Conservation (phyloP, 2,329 filamentous ascomycete species). For the Fusarium sp. region DNA sequence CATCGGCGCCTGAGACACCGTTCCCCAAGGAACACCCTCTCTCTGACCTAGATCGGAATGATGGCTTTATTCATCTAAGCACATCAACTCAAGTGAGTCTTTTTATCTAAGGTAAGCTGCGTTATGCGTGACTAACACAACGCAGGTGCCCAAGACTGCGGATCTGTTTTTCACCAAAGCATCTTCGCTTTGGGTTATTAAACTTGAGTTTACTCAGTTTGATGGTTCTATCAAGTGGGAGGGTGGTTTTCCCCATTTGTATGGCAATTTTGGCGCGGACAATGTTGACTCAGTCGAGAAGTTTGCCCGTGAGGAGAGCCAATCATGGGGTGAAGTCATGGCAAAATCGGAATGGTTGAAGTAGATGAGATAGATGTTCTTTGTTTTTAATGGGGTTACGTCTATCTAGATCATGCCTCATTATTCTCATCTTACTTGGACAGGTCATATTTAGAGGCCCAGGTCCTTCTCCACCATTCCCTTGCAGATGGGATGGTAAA, state of each 20-base stretch:
- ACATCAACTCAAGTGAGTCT: constrained; percentile 66
- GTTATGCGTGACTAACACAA: background rate
- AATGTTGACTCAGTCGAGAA: constrained; percentile 65
- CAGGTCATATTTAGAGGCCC: constrained; percentile 52
- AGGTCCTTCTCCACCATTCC: constrained; percentile 90
- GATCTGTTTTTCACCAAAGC: constrained; percentile 61
- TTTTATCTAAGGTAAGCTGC: background rate
- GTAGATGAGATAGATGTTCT: constrained; percentile 39
- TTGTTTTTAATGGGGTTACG: background rate
- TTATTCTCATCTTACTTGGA: background rate
- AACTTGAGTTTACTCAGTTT: constrained; percentile 66
- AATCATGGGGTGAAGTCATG: constrained; percentile 66
- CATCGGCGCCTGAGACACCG: constrained; percentile 65
- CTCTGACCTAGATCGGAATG: constrained; percentile 71
- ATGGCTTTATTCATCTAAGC: constrained; percentile 75
- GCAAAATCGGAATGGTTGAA: constrained; percentile 59
- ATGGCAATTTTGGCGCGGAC: constrained; percentile 68
- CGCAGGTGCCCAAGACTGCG: constrained; percentile 62
- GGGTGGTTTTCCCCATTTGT: constrained; percentile 71
- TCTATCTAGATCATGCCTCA: background rate
- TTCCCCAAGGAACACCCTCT: constrained; percentile 69
- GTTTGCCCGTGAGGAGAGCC: constrained; percentile 61
- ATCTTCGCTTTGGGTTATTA: constrained; percentile 65
- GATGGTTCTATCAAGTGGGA: constrained; percentile 68
- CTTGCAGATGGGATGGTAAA: constrained; percentile 95